Evolutionary conservation across 805 yeast species (phyloP), one percentile per base, ranked within the genome.

Genomic region (Starmerella bombi): DNA sequence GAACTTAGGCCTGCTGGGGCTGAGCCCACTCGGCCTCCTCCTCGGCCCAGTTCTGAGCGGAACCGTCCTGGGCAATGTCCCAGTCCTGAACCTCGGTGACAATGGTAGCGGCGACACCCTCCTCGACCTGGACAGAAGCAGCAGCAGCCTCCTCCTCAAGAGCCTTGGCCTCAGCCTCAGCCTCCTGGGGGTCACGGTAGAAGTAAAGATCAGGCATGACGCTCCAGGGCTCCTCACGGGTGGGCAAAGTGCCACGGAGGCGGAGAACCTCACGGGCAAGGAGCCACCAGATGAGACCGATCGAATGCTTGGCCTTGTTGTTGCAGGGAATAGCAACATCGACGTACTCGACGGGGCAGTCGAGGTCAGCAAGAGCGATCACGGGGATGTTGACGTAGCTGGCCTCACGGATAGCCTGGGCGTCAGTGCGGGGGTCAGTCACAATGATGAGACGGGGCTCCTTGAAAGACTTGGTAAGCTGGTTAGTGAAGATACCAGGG

Each of bases 151-250:
- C 71, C 61, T 69, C 74, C 63, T 70, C 80, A 59, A 70, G 78
- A 51, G 65, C 68, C 59, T 71, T 75, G 55, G 69, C 72, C 58
- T 71, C 75, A 60, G 75, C 74, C 73, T 84, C 94, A 70, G 81
- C 80, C 74, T 91, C 99, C 76, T 88, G 97, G 65, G 99, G 98
- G 75, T 91, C 95, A 80, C 99, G 91, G 96, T 91, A 91, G 86
- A 91, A 91, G 86, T 86, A 91, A 70, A 91, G 79, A 75, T 91
- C 99, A 70, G 97, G 97, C 98, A 91, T 91, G 67, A 91, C 91
- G 59, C 93, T 73, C 99, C 99, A 91, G 69, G 81, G 79, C 70
- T 91, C 83, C 58, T 81, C 66, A 78, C 99, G 85, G 83, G 82
- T 80, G 66, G 93, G 85, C 59, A 91, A 71, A 65, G 85, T 78